Base-by-base conservation (phyloP, 169 alveolate genomes). In the Cryptosporidium sp. region DNA sequence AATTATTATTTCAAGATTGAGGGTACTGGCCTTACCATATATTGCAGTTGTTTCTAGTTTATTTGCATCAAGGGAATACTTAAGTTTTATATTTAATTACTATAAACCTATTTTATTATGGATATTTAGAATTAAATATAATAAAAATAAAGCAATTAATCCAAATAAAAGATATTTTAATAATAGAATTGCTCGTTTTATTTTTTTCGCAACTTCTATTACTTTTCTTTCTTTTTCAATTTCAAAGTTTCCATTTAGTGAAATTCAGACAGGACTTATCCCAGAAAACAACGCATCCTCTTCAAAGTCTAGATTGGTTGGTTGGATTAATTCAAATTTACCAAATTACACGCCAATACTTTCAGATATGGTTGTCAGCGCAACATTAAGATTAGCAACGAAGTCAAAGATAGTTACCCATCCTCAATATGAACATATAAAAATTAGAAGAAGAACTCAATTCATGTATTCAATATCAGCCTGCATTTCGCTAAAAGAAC, bases 401-500 rank as follows among this genome's bases (percentile, higher is more conserved):
- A 35, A 51, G 21, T 3, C 75, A 23, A 92, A 70, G 10, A 67
- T 85, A 21, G 70, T 92, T 35, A 68, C 91, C 2, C 91, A 92
- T 33, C 94, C 94, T 33, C 94, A 92, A 70, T 92, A 91, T 52
- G 94, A 92, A 62, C 44, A 70, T 35, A 65, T 68, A 10, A 86
- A 84, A 51, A 85, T 89, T 58, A 48, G 94, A 60, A 31, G 53
- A 42, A 68, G 94, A 48, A 93, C 92, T 23, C 93, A 91, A 51
- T 85, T 85, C 39, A 31, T 68, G 52, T 91, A 91, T 52, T 89
- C 91, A n/a, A 44, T 70, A 16, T 58, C 92, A 3, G 93, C 92
- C 10, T 91, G 93, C 56, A 85, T 86, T n/a, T 85, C 93, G 16
- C 51, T 85, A 21, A 85, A 72, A 85, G 91, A 86, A 51, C 62